phyloP scores from a whole-genome alignment of 495 filamentous ascomycete species.

The Penicillium coprophilum region DNA sequence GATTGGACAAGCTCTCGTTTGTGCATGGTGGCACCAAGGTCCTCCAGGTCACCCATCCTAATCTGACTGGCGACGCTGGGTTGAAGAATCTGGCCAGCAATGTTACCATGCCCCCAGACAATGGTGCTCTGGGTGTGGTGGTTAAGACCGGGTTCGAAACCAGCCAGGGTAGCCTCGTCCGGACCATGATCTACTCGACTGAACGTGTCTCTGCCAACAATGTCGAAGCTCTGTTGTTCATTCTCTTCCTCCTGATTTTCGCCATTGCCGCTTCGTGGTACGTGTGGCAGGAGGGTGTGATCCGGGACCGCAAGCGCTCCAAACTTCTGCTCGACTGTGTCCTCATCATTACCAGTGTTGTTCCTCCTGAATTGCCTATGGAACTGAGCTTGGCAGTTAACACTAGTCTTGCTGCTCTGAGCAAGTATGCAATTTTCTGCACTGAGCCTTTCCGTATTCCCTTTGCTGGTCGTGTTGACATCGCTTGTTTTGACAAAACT shows the following conservation, averaged over 20 bases:
- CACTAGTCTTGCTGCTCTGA: conserved; percentile 93
- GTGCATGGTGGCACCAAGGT: conserved; percentile 98
- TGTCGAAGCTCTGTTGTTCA: conserved; percentile 89
- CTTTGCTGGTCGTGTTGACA: conserved; percentile 90
- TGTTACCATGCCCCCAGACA: conserved; percentile 77
- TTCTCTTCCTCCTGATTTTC: conserved; percentile 93
- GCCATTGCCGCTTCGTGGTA: conserved; percentile 99
- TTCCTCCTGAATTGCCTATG: conserved; percentile 97
- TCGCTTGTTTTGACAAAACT: conserved; percentile 99
- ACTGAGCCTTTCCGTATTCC: conserved; percentile 99
- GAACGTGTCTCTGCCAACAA: conserved; percentile 98
- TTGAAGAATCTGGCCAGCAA: conserved; percentile 65
- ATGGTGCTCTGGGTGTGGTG: conserved; percentile 89
- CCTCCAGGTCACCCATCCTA: conserved; percentile 85
- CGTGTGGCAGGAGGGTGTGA: conserved; percentile 95
- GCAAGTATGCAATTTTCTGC: conserved; percentile 95
- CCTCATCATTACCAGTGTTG: conserved; percentile 94
- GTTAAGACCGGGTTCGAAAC: conserved; percentile 99
- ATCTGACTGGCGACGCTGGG: conserved; percentile 64
- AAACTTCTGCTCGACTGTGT: conserved; percentile 97
- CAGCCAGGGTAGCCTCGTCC: conserved; percentile 93
- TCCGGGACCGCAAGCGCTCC: conserved; percentile 88
- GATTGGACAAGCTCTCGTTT: conserved; percentile 92
- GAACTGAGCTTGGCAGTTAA: conserved; percentile 96
- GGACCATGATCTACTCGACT: conserved; percentile 99